Evolutionary conservation across 345 rosid genomes (phyloP).

Genomic region (Eucalyptus urophylla): DNA sequence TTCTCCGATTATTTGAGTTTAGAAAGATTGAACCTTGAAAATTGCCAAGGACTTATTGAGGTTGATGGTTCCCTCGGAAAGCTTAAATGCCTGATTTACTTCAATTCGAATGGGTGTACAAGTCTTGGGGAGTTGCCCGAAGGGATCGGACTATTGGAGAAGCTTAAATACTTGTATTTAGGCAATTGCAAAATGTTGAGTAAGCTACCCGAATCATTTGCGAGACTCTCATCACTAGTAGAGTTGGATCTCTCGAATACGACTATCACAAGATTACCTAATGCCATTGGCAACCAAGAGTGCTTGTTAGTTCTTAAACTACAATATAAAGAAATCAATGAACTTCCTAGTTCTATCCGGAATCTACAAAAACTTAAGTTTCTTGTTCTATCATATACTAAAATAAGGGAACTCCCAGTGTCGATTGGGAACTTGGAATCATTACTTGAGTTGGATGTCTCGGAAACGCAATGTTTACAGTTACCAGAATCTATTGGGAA

Average conservation of each 20-base stretch:
- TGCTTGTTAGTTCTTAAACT: not conserved
- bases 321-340: not conserved
- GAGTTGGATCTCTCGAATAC: no score
- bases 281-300: not conserved
- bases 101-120: no score
- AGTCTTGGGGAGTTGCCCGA: no score
- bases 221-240: no score
- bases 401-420: not conserved
- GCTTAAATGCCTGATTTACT: no score
- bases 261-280: no score
- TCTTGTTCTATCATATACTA: not conserved
- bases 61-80: conserved; percentile 5
- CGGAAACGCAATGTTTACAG: not conserved
- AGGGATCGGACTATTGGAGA: not conserved
- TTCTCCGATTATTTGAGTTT: conserved; percentile 1
- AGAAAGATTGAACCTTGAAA: conserved; percentile 6
- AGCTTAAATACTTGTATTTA: not conserved
- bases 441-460: not conserved
- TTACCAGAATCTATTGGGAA: not conserved
- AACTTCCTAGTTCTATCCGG: not conserved
- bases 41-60: conserved; percentile 2
- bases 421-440: not conserved
- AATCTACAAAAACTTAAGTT: not conserved
- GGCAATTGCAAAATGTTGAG: no score
- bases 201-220: no score